Conservation (phyloP, 2,329 filamentous ascomycete genomes). For the Emergomyces pasteurianus region DNA sequence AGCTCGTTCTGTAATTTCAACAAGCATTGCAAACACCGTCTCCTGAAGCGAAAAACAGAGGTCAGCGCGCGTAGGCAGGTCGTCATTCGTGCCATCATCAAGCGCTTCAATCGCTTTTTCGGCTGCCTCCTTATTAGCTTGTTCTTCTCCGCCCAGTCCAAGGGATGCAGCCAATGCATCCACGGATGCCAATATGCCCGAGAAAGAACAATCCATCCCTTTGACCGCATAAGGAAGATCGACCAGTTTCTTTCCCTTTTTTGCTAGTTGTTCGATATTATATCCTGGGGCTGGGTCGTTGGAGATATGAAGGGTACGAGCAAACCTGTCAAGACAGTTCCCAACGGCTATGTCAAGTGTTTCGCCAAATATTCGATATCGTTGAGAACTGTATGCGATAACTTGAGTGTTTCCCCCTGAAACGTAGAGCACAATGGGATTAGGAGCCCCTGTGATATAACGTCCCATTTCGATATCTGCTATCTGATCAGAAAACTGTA, state of each 20-base stretch:
- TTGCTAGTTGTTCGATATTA: slow-evolving; percentile 92
- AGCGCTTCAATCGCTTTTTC: slow-evolving; percentile 1
- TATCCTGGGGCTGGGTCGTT: slow-evolving; percentile 96
- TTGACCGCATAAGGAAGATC: slow-evolving; percentile 95
- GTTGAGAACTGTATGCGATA: slow-evolving; percentile 86
- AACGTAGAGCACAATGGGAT: slow-evolving; percentile 93
- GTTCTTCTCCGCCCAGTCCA: slow-evolving; percentile 24
- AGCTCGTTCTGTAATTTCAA: slow-evolving; percentile 94
- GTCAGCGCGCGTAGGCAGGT: slow-evolving; percentile 58
- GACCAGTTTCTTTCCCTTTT: slow-evolving; percentile 57
- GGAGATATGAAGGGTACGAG: slow-evolving; percentile 75
- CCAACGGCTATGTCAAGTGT: slow-evolving; percentile 95
- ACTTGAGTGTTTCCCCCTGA: slow-evolving; percentile 95
- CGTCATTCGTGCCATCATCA: slow-evolving; percentile 12
- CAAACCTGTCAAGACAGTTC: slow-evolving; percentile 94
- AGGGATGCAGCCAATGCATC: slow-evolving; percentile 60
- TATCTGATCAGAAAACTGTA: background rate
- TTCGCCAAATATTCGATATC: slow-evolving; percentile 97
- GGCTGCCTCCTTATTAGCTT: slow-evolving; percentile 40
- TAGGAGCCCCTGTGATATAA: slow-evolving; percentile 74
- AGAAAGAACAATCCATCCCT: slow-evolving; percentile 97
- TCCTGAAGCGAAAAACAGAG: slow-evolving; percentile 93
- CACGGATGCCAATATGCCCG: slow-evolving; percentile 73
- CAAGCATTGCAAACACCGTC: slow-evolving; percentile 91
- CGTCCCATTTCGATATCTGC: slow-evolving; percentile 92